Base-by-base conservation (phyloP, 2,329 filamentous ascomycete species). In the Sphaerulina vaccinii region DNA sequence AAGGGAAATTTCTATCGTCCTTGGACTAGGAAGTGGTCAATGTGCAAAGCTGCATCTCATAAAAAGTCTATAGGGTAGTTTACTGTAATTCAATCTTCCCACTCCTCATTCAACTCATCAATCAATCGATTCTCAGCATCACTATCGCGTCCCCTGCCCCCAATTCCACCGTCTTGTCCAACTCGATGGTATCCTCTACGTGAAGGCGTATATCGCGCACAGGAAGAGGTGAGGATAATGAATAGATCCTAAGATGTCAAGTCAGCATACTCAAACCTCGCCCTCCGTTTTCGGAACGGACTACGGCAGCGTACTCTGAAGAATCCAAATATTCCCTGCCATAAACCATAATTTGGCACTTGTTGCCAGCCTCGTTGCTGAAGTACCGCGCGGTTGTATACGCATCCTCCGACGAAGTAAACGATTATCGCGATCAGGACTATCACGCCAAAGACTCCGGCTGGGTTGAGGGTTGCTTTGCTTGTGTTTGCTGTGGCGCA, bases 331-430 rank as follows among this genome's bases (percentile, higher is more conserved):
- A 96, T 88, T 49, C 90, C 86, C 23, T 89, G 85, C 93, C 93
- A 99, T 62, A 96, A 81, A 62, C 82, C 84, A 74, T 93, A 96
- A 73, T 99, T 97, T 47, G 93, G 93, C 62, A 96, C 75, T 71
- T 99, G 93, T 62, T 88, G 83, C 93, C 92, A 97, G 41, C 93
- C 93, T 56, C 93, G 81, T 63, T 95, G 90, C 69, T 99, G 89
- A 72, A 91, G 86, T 52, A 99, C 91, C 24, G 90, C 95, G 54
- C 93, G 84, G 71, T 96, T 92, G 76, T 97, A 99, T 57, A 96
- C 90, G 62, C 95, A 87, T 65, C 93, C 93, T 61, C 93, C 93
- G 32, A 95, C 80, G 49, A 96, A 76, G 71, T 99, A 99, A 18
- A 93, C 93, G 8, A 92, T 74, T 32, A 96, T 79, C 8, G 91